Evolutionary conservation across 148 eudicot genomes (phyloP), one percentile per base, ranked within the genome.

Genomic region (Rhododendron molle): DNA sequence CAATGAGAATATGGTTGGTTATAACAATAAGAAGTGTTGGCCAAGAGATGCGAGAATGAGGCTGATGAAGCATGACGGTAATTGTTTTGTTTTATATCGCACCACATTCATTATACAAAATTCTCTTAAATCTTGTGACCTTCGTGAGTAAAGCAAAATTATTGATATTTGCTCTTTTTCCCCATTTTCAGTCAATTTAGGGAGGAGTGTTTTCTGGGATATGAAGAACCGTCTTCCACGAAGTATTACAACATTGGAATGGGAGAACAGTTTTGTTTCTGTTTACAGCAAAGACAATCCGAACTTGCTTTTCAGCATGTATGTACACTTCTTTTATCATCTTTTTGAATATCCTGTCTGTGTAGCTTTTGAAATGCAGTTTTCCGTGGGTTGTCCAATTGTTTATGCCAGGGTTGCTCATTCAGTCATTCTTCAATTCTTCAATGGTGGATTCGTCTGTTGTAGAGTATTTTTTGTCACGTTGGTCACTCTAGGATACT

Each of bases 151-250:
- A 43, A 9, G 32, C 10, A 10, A 44, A 1, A 50, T 50, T 47
- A 52, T 23, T 84, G 28, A 32, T 50, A 38, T 43, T 40, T 54
- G 40, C 52, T 77, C 50, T 79, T 52, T 26, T 83, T 78, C 16
- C 77, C 26, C 20, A 38, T n/a, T 85, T 50, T 47, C 90, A 92
- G 99, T 97, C 50, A 97, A 97, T 84, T 92, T 97, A 79, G 99
- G 99, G 54, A 94, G 99, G 91, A 97, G 99, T 94, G 99, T 97
- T 46, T 97, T 97, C 89, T 97, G 99, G 99, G 99, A 97, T 85
- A 97, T 97, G 99, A 97, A 97, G 92, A 97, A 97, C 76, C 98
- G 99, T 40, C 97, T 97, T 49, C 99, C 99, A 34, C 89, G 99
- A 82, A 97, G 99, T 87, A 92, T 97, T 82, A 97, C 99, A 50